These are phyloP conservation scores for Neurospora sp. DNA, from an alignment of 2,329 filamentous ascomycete genomes.

Conservation along the genomic window DNA sequence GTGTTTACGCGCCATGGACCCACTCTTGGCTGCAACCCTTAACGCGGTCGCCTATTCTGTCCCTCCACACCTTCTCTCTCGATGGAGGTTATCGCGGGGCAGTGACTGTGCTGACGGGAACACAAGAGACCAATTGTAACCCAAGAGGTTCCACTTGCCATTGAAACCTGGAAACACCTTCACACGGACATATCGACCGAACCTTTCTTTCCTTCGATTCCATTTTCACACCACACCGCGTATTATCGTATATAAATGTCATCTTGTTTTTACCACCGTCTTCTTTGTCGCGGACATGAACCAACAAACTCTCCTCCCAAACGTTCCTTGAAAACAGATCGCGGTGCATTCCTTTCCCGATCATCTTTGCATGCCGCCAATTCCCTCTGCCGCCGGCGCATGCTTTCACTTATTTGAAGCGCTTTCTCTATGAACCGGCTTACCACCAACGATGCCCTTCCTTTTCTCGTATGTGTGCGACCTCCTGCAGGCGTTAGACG, in stretches of 20 bases:
- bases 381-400: not conserved
- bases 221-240: not conserved
- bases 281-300: not conserved
- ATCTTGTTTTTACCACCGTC: not conserved
- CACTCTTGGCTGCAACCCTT: not conserved
- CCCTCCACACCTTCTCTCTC: not conserved
- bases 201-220: not conserved
- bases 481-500: slow-evolving; percentile 59
- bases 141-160: not conserved
- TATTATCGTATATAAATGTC: not conserved
- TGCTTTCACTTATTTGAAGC: not conserved
- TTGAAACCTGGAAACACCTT: not conserved
- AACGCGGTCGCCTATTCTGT: not conserved
- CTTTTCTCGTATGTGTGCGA: slow-evolving; percentile 64
- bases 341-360: not conserved
- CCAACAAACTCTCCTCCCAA: not conserved
- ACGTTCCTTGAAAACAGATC: not conserved
- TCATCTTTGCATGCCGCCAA: not conserved
- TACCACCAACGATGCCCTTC: slow-evolving; percentile 43
- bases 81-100: not conserved
- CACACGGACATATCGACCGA: not conserved
- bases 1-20: not conserved
- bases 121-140: not conserved
- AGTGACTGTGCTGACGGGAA: not conserved
- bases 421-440: not conserved